A percentile compares a stretch with the other conserved stretches of the same genome.
Conservation (phyloP, 2,329 filamentous ascomycete species). For the Cladosporium colombiae region DNA sequence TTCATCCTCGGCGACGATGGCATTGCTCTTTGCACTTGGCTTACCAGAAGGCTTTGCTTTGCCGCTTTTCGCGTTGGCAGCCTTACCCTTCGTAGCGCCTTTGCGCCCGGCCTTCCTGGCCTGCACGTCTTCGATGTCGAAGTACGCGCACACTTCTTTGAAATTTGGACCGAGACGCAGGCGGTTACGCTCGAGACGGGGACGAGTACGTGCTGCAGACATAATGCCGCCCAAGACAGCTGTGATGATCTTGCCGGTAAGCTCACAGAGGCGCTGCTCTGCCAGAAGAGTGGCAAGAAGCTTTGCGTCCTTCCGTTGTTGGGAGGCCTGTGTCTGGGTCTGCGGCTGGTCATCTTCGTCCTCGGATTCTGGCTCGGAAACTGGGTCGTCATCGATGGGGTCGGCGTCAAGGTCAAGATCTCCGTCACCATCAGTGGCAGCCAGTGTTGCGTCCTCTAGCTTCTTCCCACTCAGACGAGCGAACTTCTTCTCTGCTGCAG, state of each 20-base stretch:
- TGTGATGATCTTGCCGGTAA: constrained; percentile 82
- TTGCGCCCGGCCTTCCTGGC: constrained; percentile 48
- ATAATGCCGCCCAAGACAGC: constrained; percentile 74
- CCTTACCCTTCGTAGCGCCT: constrained; percentile 39
- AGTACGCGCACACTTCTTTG: constrained; percentile 76
- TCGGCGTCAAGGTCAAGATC: constrained; percentile 50
- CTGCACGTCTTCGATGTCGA: constrained; percentile 67
- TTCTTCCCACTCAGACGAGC: constrained; percentile 60
- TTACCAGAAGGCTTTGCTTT: constrained; percentile 40
- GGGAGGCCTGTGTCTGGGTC: constrained; percentile 55
- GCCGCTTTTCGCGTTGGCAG: constrained; percentile 21
- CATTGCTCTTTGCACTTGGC: constrained; percentile 45
- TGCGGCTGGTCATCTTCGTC: constrained; percentile 48
- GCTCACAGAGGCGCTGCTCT: constrained; percentile 82
- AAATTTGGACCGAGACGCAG: constrained; percentile 80
- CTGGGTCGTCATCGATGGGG: constrained; percentile 61
- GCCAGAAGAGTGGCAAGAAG: constrained; percentile 63
- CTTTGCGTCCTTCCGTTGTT: constrained; percentile 61
- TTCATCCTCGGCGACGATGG: constrained; percentile 45
- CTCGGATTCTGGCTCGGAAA: constrained; percentile 59
- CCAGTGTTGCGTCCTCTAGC: constrained; percentile 26
- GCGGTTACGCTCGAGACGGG: constrained; percentile 76
- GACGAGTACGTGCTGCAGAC: constrained; percentile 66
- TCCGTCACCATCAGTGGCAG: constrained; percentile 43
- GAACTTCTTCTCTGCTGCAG: constrained; percentile 72